Base-by-base conservation (phyloP, 2,329 filamentous ascomycete genomes). In the Diplocarpon mali region DNA sequence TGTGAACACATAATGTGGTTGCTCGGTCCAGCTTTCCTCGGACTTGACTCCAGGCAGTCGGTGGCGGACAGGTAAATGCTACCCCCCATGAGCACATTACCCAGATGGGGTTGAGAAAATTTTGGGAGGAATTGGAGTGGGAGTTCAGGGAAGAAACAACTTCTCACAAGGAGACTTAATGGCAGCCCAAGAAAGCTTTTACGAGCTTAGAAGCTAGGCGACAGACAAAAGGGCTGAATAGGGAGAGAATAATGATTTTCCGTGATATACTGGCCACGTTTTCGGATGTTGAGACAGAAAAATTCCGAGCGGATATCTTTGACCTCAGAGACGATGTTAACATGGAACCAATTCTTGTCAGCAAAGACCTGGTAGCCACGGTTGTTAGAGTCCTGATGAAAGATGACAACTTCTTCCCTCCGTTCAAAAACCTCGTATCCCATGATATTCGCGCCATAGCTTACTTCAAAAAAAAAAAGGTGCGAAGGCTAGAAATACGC, bases 191-290 rank as follows among this genome's bases (percentile, higher is more conserved):
- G 37, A 60, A 59, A 34, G 44, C 50, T 16, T 42, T 40, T 29
- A 37, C 42, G 10, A 32, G 41, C 11, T 35, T 39, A 9, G 42
- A 41, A 36, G 8, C 40, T 13, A 28, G 44, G 15, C 44, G 42
- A 17, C 50, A 49, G 29, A 55, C 52, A 16, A 46, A 50, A 28
- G 35, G 39, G 17, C 47, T 47, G 44, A 32, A 51, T n/a, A 47
- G 35, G 9, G 40, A 46, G 20, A 51, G 58, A 28, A 45, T 52
- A 39, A 38, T 38, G 11, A 39, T 34, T 13, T 51, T 59, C 27
- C 54, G 55, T 10, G 55, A 60, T 40, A 58, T 61, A 20, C 49
- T 61, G 53, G 56, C 55, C 7, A 53, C 57, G 17, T 48, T 59
- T 14, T 54, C 55, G 13, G 41, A 46, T 9, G 15, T 52, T 4